Conservation (phyloP, 257 asterid species). For the Solanum tacnaense region DNA sequence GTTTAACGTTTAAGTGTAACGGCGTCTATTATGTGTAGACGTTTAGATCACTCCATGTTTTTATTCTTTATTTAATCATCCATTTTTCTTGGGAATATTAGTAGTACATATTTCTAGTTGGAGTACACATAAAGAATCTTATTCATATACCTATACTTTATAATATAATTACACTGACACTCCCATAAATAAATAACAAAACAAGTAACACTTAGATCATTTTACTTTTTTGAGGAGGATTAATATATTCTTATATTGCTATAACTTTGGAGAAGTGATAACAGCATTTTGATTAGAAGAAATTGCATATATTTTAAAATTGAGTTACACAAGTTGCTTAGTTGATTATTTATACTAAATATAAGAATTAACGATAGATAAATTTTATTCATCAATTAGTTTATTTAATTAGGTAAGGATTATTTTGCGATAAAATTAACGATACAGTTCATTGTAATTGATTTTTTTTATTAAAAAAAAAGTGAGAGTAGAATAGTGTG, state of each 20-base stretch:
- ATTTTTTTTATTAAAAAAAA: no score
- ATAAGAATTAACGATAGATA: not conserved
- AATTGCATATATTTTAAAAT: not conserved
- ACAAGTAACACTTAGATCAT: not conserved
- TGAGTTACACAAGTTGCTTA: not conserved
- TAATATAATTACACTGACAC: not conserved
- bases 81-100: not conserved
- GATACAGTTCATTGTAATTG: not conserved
- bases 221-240: not conserved
- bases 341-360: not conserved
- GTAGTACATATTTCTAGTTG: not conserved
- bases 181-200: not conserved
- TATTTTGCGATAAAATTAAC: no score
- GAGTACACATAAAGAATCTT: not conserved
- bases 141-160: not conserved
- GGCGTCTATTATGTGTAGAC: not conserved
- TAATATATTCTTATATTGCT: not conserved
- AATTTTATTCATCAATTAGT: not conserved
- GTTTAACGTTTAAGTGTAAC: not conserved
- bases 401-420: no score
- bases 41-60: not conserved
- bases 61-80: not conserved
- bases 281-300: not conserved
- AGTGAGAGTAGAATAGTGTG: not conserved
- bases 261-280: not conserved